phyloP scores from a whole-genome alignment of 352 stramenopile species.

The Pythium brassicae region DNA sequence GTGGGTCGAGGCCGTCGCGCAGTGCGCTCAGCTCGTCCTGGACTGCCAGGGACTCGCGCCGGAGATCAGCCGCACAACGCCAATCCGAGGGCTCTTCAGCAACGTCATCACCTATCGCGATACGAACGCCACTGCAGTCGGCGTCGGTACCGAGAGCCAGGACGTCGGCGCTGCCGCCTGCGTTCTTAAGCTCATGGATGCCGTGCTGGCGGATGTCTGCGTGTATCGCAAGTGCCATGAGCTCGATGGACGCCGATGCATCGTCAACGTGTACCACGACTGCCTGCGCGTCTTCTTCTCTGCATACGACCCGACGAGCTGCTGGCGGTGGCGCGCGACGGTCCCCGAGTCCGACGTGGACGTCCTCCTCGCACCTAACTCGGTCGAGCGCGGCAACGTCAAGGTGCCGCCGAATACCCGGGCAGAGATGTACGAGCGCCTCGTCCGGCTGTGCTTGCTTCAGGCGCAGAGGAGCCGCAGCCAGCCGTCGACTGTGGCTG shows the following conservation, averaged over 20 bases:
- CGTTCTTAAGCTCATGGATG: constrained; percentile 50
- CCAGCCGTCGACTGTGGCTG: background rate
- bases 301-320: constrained; percentile 54
- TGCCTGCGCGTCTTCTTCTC: constrained; percentile 63
- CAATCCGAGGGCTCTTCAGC: constrained; percentile 58
- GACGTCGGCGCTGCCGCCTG: constrained; percentile 19
- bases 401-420: constrained; percentile 39
- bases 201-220: constrained; percentile 51
- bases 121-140: background rate
- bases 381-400: constrained; percentile 33
- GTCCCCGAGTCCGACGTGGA: constrained; percentile 60
- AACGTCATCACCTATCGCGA: constrained; percentile 56
- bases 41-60: constrained; percentile 38
- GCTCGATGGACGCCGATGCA: constrained; percentile 38
- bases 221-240: constrained; percentile 53
- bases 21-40: constrained; percentile 33
- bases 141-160: constrained; percentile 9
- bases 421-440: constrained; percentile 57
- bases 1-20: constrained; percentile 47
- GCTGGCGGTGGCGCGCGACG: constrained; percentile 43
- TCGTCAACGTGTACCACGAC: constrained; percentile 73
- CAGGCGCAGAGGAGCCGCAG: constrained; percentile 14
- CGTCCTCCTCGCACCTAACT: constrained; percentile 56
- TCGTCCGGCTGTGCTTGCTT: constrained; percentile 54
- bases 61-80: constrained; percentile 45